Conservation (phyloP, 805 yeast species). For the Wickerhamiella kazuoi region DNA sequence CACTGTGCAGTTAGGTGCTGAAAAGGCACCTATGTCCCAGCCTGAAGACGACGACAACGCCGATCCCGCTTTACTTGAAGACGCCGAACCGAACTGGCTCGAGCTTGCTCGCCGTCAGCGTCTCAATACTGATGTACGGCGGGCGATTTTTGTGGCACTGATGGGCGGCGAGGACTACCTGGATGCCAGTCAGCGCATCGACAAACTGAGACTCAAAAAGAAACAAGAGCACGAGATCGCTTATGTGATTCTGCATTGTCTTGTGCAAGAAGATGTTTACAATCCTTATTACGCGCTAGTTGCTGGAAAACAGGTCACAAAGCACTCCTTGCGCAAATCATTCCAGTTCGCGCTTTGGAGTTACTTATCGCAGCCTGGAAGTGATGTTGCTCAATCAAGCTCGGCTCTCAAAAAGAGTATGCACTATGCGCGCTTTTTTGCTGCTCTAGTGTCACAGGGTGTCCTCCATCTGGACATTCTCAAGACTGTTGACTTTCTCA, state of each 20-base stretch:
- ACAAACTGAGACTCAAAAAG: conserved; percentile 59
- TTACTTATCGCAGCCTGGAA: conserved; percentile 51
- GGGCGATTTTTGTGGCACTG: conserved; percentile 82
- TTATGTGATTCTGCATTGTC: conserved; percentile 67
- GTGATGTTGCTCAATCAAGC: conserved; percentile 21
- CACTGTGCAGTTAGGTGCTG: too few species aligned
- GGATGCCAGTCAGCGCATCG: conserved; percentile 70
- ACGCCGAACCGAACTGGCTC: conserved; percentile 71
- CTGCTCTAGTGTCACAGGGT: conserved; percentile 55
- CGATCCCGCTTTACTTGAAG: conserved; percentile 40
- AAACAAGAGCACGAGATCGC: conserved; percentile 80
- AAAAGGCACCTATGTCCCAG: not conserved
- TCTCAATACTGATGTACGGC: conserved; percentile 88
- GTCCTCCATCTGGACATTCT: conserved; percentile 56
- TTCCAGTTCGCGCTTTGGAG: conserved; percentile 90
- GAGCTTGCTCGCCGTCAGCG: conserved; percentile 71
- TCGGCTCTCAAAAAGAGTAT: conserved; percentile 39
- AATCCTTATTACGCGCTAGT: conserved; percentile 81
- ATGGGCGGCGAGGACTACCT: conserved; percentile 90
- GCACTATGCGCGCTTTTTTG: conserved; percentile 69
- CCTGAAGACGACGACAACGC: conserved; percentile 19
- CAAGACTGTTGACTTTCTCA: conserved; percentile 54
- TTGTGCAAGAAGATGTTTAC: conserved; percentile 61
- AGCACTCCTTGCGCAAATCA: conserved; percentile 56
- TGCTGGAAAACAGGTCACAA: conserved; percentile 56